Base-by-base conservation (phyloP, 352 stramenopile species). In the Phytophthora podocarpi region DNA sequence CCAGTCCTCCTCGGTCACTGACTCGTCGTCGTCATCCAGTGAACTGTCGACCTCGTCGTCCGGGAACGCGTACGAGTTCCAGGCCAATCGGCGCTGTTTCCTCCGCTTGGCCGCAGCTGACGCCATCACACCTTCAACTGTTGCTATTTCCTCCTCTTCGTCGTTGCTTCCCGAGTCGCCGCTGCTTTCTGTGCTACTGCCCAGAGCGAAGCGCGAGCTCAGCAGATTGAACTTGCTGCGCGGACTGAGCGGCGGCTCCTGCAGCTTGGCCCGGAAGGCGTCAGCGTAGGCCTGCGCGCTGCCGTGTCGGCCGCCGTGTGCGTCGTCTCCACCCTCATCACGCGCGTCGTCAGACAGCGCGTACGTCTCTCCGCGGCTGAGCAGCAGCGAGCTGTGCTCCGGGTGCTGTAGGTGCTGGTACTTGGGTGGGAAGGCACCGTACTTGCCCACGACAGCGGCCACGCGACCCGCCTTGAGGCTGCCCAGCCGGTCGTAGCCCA, bases 171-270 rank as follows among this genome's bases (percentile, higher is more conserved):
- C 50, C 1, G 57, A 66, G 6, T 61, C 64, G 12, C 37, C 37
- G 36, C 59, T 74, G 32, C 67, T 76, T 11, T 69, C 68, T 13
- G 68, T 73, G 15, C 67, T 72, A 36, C 51, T 64, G 23, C 36
- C 62, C 21, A 67, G 15, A 6, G 27, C 60, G 13, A 74, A 36
- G 18, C 66, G 62, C 8, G 64, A 58, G 39, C 72, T 73, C 53
- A 91, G 57, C 40, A 89, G 69, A 47, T 76, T 50, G 58, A 91
- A 84, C 53, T 91, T 91, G 52, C 82, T 89, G 45, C 76, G 74
- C 7, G 82, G 78, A 59, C 80, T 87, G 42, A 91, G 80, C 31
- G 81, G 78, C 31, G 78, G 77, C 64, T 91, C 82, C 26, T 84
- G 78, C 21, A 91, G 68, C 40, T 91, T 91, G 41, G 75, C 65